Percentiles rank a stretch among this genome's conserved stretches.
phyloP scores from a whole-genome alignment of 768 basidiomycete genomes.

The Leccinum pellstonianum region DNA sequence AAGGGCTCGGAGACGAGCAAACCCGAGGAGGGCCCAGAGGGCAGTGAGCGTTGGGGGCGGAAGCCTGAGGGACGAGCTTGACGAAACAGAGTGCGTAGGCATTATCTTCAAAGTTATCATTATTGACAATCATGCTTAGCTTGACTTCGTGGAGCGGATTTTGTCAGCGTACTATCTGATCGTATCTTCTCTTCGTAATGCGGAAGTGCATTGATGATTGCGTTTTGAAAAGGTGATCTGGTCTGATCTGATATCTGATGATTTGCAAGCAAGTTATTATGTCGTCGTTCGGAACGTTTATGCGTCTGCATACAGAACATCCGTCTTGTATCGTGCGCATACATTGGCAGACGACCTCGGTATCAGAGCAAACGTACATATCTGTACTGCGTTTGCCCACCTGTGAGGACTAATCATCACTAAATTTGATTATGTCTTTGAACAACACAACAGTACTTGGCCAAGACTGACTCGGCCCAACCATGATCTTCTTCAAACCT shows the following conservation, averaged over 20 bases:
- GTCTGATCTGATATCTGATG: too few relatives aligned
- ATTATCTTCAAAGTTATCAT: not conserved
- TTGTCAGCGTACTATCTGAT: not conserved
- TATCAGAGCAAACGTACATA: too few relatives aligned
- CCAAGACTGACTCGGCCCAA: not conserved
- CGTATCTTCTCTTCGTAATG: not conserved
- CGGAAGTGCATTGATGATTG: not conserved
- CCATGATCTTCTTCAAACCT: not conserved
- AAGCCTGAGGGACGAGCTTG: slow-evolving; percentile 28
- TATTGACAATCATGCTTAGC: not conserved
- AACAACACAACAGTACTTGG: not conserved
- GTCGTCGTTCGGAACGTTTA: not conserved
- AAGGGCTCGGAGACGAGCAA: slow-evolving; percentile 37
- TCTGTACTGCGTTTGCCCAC: not conserved
- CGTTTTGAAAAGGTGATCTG: not conserved
- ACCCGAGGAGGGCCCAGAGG: slow-evolving; percentile 37
- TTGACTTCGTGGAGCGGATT: not conserved
- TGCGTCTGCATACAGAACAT: not conserved
- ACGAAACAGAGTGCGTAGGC: not conserved
- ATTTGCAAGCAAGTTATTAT: not conserved
- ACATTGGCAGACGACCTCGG: not conserved
- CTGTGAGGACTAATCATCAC: not conserved
- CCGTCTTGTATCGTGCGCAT: not conserved
- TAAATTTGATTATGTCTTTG: not conserved
- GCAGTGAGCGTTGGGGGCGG: slow-evolving; percentile 37